Percentiles rank a stretch among this genome's conserved stretches.
These are phyloP conservation scores for Sugiyamaella mastotermitis DNA, from an alignment of 805 yeast genomes.

Conservation along the genomic window DNA sequence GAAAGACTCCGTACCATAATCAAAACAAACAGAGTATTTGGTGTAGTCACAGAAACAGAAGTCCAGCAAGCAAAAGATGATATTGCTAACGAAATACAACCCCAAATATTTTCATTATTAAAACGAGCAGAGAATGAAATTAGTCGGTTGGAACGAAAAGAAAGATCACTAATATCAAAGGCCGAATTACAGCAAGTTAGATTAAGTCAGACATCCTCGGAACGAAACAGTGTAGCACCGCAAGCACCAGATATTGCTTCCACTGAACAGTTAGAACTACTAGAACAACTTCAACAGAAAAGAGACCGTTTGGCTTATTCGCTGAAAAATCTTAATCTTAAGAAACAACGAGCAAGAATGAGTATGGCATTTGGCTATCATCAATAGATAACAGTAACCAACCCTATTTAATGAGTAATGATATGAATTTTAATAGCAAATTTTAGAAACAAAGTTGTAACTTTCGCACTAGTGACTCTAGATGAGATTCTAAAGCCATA, in stretches of 20 bases:
- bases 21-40: conserved; percentile 24
- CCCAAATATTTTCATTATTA: conserved; percentile 22
- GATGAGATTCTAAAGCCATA: conserved; percentile 18
- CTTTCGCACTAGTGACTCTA: conserved; percentile 18
- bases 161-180: conserved; percentile 21
- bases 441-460: conserved; percentile 41
- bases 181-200: conserved; percentile 26
- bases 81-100: conserved; percentile 25
- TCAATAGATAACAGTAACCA: no score
- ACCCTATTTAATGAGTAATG: no score
- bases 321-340: conserved; percentile 19
- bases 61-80: conserved; percentile 19
- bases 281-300: conserved; percentile 17
- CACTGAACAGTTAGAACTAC: conserved; percentile 12
- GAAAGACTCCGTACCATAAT: conserved; percentile 20
- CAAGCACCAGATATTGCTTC: conserved; percentile 4
- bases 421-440: no score
- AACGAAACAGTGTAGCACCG: neutral
- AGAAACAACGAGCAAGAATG: conserved; percentile 19
- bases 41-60: conserved; percentile 25
- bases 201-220: conserved; percentile 15
- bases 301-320: conserved; percentile 19
- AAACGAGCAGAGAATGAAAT: conserved; percentile 21
- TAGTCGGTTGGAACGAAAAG: conserved; percentile 22
- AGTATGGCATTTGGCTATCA: conserved; percentile 17